Conservation (phyloP, 2,329 filamentous ascomycete genomes). For the Simplicillium sp. region DNA sequence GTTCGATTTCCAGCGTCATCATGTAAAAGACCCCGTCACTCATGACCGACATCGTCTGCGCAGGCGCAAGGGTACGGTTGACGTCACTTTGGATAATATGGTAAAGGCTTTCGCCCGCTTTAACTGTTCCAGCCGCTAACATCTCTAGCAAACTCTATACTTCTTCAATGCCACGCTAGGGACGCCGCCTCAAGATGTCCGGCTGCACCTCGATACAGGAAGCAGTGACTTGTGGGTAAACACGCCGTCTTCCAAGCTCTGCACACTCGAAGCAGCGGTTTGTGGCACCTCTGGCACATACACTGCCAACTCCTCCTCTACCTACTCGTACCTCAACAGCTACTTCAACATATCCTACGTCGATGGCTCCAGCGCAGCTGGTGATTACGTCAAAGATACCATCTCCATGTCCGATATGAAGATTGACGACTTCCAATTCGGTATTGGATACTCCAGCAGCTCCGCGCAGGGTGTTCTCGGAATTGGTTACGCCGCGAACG, state of each 20-base stretch:
- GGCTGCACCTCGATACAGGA: constrained; percentile 57
- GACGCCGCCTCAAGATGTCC: constrained; percentile 48
- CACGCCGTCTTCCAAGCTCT: constrained; percentile 50
- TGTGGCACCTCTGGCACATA: constrained; percentile 61
- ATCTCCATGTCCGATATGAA: constrained; percentile 47
- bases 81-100: constrained; percentile 44
- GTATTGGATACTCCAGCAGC: constrained; percentile 56
- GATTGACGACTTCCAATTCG: constrained; percentile 56
- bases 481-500: constrained; percentile 73
- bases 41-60: constrained; percentile 32
- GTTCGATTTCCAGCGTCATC: constrained; percentile 29
- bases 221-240: constrained; percentile 68
- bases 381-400: constrained; percentile 74
- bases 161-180: constrained; percentile 54
- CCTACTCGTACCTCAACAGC: constrained; percentile 63
- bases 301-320: constrained; percentile 60
- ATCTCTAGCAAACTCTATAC: constrained; percentile 48
- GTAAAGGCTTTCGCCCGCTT: constrained; percentile 21
- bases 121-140: constrained; percentile 3
- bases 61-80: constrained; percentile 31
- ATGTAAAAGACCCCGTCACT: constrained; percentile 28
- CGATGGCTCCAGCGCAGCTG: constrained; percentile 66
- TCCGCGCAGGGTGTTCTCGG: constrained; percentile 69
- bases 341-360: constrained; percentile 84
- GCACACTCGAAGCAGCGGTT: constrained; percentile 33